Percentiles rank a stretch among this genome's conserved stretches.
Conservation (phyloP, 345 rosid species). For the Excoecaria cochinchinensis region DNA sequence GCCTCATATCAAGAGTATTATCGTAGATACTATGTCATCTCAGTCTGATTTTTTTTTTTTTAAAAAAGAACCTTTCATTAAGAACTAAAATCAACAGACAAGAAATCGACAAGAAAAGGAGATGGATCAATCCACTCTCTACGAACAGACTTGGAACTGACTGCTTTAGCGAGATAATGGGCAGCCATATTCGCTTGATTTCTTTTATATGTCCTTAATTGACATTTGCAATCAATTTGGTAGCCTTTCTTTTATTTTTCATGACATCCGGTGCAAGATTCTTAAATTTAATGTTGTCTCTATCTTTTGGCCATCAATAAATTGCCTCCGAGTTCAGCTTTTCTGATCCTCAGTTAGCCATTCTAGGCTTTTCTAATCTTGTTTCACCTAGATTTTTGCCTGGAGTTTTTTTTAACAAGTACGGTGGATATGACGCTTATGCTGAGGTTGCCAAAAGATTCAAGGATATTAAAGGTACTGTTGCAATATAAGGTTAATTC, state of each 20-base stretch:
- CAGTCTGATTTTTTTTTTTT: background rate
- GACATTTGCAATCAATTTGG: constrained; percentile 20
- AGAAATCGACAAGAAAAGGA: too few relatives aligned
- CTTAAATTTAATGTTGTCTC: constrained; percentile 16
- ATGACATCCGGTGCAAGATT: constrained; percentile 16
- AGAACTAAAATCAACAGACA: too few relatives aligned
- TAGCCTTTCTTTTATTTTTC: constrained; percentile 20
- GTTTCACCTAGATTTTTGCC: constrained; percentile 2
- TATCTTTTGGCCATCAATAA: constrained; percentile 8
- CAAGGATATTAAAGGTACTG: constrained; percentile 9
- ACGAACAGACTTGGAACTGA: too few relatives aligned
- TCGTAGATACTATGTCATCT: constrained; percentile 3
- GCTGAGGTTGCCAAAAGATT: background rate
- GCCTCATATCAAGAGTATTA: constrained; percentile 4
- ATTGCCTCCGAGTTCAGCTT: background rate
- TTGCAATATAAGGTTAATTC: too few relatives aligned
- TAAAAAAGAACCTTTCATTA: too few relatives aligned
- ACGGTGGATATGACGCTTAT: constrained; percentile 13
- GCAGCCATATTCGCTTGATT: background rate
- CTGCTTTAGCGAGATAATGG: too few relatives aligned
- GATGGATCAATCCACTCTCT: too few relatives aligned
- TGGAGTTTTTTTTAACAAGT: constrained; percentile 5
- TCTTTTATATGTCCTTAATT: constrained; percentile 17
- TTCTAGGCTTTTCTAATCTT: constrained; percentile 17
- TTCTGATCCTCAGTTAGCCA: background rate